These are phyloP conservation scores for Helotiales sp. DNA, from an alignment of 2,329 filamentous ascomycete genomes.

Conservation along the genomic window DNA sequence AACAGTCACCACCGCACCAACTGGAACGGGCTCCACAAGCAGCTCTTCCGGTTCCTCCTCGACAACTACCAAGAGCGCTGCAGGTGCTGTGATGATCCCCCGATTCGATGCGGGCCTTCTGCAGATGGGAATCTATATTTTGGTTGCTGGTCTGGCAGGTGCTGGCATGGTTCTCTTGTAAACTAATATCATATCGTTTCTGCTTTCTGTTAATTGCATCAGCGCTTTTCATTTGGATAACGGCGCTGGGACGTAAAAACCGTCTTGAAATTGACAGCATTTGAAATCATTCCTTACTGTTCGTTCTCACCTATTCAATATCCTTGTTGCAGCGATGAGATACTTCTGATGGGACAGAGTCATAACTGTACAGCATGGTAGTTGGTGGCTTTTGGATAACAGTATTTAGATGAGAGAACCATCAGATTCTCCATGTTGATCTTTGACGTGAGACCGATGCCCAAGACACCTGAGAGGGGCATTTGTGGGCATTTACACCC, in stretches of 20 bases:
- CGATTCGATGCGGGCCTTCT: constrained; percentile 51
- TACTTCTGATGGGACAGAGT: not conserved
- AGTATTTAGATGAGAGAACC: not conserved
- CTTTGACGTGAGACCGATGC: not conserved
- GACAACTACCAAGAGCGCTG: constrained; percentile 42
- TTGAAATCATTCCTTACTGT: not conserved
- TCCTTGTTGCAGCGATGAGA: not conserved
- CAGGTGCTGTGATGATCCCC: constrained; percentile 50
- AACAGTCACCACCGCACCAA: constrained; percentile 55
- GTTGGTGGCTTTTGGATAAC: not conserved
- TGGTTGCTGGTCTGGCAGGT: constrained; percentile 56
- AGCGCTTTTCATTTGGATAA: constrained; percentile 18
- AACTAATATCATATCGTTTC: constrained; percentile 13
- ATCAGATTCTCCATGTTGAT: not conserved
- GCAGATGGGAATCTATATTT: constrained; percentile 54
- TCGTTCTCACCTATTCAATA: not conserved
- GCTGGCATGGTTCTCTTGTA: constrained; percentile 61
- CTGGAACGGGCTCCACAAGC: constrained; percentile 43
- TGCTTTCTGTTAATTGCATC: constrained; percentile 22
- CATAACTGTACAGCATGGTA: not conserved
- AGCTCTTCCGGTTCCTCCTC: constrained; percentile 37
- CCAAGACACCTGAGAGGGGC: not conserved
- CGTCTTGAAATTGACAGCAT: not conserved
- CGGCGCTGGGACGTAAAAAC: not conserved
- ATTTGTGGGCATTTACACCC: too few relatives aligned